These are phyloP conservation scores for Cytospora piceicola DNA, from an alignment of 2,329 filamentous ascomycete genomes.

Conservation along the genomic window DNA sequence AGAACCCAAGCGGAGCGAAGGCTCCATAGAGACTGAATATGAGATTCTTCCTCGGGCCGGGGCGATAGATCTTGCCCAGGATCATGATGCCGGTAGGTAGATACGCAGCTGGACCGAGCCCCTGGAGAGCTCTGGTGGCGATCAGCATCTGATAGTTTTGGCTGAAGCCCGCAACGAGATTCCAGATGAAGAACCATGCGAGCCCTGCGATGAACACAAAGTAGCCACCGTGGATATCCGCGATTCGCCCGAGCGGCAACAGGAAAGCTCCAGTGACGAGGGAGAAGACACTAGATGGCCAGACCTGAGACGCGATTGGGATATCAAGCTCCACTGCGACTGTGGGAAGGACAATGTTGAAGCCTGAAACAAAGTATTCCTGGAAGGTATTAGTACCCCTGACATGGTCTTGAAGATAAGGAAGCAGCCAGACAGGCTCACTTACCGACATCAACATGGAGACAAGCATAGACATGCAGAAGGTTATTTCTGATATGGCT, in stretches of 20 bases:
- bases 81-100: conserved; percentile 72
- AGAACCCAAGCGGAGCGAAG: conserved; percentile 62
- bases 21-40: conserved; percentile 64
- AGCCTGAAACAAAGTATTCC: conserved; percentile 80
- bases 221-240: conserved; percentile 67
- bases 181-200: conserved; percentile 70
- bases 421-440: background rate
- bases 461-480: conserved; percentile 61
- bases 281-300: conserved; percentile 66
- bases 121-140: conserved; percentile 73
- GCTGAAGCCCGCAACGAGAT: conserved; percentile 71
- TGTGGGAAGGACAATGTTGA: conserved; percentile 72
- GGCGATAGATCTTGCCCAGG: conserved; percentile 68
- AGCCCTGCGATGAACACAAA: conserved; percentile 63
- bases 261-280: conserved; percentile 59
- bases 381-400: conserved; percentile 35
- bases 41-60: conserved; percentile 72
- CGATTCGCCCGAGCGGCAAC: conserved; percentile 64
- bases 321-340: conserved; percentile 66
- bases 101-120: conserved; percentile 73
- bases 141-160: conserved; percentile 71
- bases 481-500: conserved; percentile 57
- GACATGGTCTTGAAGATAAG: background rate
- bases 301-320: conserved; percentile 61
- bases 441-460: conserved; percentile 60